Conservation (phyloP, 2,329 filamentous ascomycete species). For the Parascedosporium putredinis region DNA sequence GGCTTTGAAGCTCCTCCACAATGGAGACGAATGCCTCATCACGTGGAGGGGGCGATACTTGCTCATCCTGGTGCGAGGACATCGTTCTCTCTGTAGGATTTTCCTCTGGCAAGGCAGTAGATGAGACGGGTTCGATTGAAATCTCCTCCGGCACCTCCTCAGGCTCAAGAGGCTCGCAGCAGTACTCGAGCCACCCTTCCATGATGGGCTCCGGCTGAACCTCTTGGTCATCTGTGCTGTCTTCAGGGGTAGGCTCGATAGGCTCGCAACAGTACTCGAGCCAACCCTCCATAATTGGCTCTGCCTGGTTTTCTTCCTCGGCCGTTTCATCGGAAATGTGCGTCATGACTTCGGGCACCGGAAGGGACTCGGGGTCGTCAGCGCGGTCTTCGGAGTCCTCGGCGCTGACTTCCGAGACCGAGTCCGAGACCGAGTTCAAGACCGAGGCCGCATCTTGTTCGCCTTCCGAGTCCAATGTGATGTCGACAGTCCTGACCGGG, state of each 20-base stretch:
- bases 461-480: not conserved
- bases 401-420: not conserved
- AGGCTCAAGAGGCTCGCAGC: conserved; percentile 5
- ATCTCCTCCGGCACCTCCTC: not conserved
- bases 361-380: too few species aligned
- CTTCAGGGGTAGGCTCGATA: conserved; percentile 4
- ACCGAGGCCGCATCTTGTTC: not conserved
- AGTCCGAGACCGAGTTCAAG: conserved; percentile 1
- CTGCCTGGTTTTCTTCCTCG: not conserved
- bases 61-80: too few species aligned
- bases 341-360: too few species aligned
- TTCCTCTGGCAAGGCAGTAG: too few species aligned
- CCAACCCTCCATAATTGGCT: conserved; percentile 11
- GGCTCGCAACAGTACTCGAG: conserved; percentile 13
- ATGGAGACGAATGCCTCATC: too few species aligned
- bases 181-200: conserved; percentile 7
- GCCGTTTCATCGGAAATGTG: not conserved
- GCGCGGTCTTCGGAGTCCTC: not conserved
- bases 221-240: not conserved
- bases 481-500: not conserved
- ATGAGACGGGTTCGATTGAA: not conserved
- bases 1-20: too few species aligned
- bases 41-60: not conserved
- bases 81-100: too few species aligned
- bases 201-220: not conserved